Evolutionary conservation across 805 yeast species (phyloP).

Genomic region (Candida berthetii): DNA sequence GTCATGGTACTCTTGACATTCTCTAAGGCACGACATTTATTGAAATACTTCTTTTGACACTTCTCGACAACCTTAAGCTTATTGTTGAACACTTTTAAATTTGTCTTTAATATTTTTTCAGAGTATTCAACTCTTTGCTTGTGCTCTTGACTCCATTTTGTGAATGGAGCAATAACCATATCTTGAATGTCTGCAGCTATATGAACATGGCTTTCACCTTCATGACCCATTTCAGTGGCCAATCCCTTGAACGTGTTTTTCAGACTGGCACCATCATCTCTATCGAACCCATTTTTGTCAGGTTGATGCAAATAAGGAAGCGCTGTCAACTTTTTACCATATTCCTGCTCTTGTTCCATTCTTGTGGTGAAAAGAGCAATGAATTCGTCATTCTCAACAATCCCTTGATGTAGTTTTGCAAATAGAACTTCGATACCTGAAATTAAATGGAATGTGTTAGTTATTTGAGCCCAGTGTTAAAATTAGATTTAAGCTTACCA

Average conservation of each 20-base stretch:
- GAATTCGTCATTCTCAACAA: slow-evolving; percentile 66
- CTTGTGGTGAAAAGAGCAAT: slow-evolving; percentile 57
- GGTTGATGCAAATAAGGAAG: slow-evolving; percentile 31
- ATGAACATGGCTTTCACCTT: slow-evolving; percentile 52
- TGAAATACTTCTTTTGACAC: slow-evolving; percentile 63
- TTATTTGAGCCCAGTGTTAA: neutral
- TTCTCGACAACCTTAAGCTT: slow-evolving; percentile 42
- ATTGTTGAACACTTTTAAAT: slow-evolving; percentile 45
- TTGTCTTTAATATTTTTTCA: slow-evolving; percentile 43
- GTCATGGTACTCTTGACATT: slow-evolving; percentile 46
- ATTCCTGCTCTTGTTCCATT: slow-evolving; percentile 64
- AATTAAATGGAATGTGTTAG: neutral
- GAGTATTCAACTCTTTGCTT: slow-evolving; percentile 58
- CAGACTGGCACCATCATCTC: slow-evolving; percentile 62
- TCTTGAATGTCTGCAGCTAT: slow-evolving; percentile 56
- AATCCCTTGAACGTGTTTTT: slow-evolving; percentile 57
- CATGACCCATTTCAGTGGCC: slow-evolving; percentile 44
- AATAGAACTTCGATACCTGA: slow-evolving; percentile 45
- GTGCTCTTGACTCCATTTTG: slow-evolving; percentile 72
- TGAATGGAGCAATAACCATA: slow-evolving; percentile 64
- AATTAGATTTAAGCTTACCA: slow-evolving; percentile 26
- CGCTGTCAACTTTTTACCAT: slow-evolving; percentile 50
- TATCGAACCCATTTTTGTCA: slow-evolving; percentile 33
- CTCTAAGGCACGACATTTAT: slow-evolving; percentile 69
- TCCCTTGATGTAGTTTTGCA: slow-evolving; percentile 51